Evolutionary conservation across 148 eudicot genomes (phyloP), one percentile per base, ranked within the genome.

Genomic region (Polygonum maritimum): DNA sequence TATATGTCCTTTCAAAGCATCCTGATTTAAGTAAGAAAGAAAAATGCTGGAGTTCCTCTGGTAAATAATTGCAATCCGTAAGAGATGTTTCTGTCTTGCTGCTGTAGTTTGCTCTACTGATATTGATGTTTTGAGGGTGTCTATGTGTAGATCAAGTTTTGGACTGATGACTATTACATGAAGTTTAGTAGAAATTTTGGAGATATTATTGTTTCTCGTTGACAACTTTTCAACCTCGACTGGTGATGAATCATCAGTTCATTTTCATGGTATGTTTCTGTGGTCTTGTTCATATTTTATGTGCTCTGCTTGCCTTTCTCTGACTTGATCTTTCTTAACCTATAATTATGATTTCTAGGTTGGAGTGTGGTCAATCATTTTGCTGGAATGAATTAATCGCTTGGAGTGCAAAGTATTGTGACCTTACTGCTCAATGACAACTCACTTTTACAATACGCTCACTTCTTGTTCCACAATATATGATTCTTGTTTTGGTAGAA

Each of bases 331-430:
- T 75, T 36, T 75, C 49, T 36, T 36, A 67, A 5, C 71, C 41
- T 67, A 4, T 35, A 31, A 26, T 62, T 81, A 51, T 62, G 5
- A 78, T 70, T 55, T 76, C 75, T 84, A 94, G 98, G 86, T 80
- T 94, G 85, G 98, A 94, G 75, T 85, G 90, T 38, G 97, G 91
- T 62, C 96, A 95, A 55, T 84, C 90, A 39, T 94, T 85, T 88
- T 88, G 88, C 89, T 94, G 98, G 98, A 89, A 86, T 82, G 96
- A 92, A 79, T 82, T 90, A 44, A 85, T 94, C 77, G 88, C 96
- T 44, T 76, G 92, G 87, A 94, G 97, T 83, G 90, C 97, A 74
- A 94, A 94, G 78, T 92, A 94, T 78, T 87, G 97, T 47, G 98
- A 94, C 80, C 86, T 94, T 71, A 92, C 98, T 21, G 92, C 93